Evolutionary conservation across 495 filamentous ascomycete genomes (phyloP), one percentile per base, ranked within the genome.

Genomic region (Penicillium pancosmium): DNA sequence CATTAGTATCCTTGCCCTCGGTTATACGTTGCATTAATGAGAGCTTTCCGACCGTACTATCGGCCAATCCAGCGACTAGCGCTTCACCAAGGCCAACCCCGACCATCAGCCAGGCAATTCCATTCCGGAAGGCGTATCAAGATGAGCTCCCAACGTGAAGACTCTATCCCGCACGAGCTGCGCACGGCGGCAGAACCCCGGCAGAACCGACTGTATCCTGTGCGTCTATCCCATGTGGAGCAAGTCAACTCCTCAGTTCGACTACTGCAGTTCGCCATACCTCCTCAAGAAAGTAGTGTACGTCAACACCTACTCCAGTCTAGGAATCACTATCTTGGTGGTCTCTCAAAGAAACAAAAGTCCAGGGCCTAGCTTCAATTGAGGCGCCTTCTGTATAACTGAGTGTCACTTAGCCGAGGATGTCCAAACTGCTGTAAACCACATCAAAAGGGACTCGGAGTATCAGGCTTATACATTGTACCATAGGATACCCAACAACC

Each of bases 111-210:
- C 18, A 21, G 34, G 33, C 47, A 27, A 25, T 48, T 44, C 33
- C 54, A 52, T 27, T 55, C 54, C 21, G 43, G 15, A 21, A 34
- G 34, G 27, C 40, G 16, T 25, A 48, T 40, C 57, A 61, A 56
- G 21, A 77, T 78, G 72, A 76, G 66, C 52, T 66, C 71, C 12
- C 59, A 64, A 16, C 65, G 70, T 49, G 67, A 73, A 55, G 68
- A 67, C 23, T 77, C 75, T 0, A 68, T 78, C 49, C 77, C 78
- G 49, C 84, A 86, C 55, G 73, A 79, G 55, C 81, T 91, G 62
- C 85, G 91, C 54, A 95, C 91, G 8, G 86, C 88, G 3, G 73
- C 80, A 21, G 88, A 91, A 57, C 88, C 86, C 48, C 87, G 91
- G 40, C 85, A 88, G 41, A 72, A 82, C 61, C 68, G 74, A 18